These are phyloP conservation scores for Trichophyton simii DNA, from an alignment of 2,329 filamentous ascomycete species.

Conservation along the genomic window DNA sequence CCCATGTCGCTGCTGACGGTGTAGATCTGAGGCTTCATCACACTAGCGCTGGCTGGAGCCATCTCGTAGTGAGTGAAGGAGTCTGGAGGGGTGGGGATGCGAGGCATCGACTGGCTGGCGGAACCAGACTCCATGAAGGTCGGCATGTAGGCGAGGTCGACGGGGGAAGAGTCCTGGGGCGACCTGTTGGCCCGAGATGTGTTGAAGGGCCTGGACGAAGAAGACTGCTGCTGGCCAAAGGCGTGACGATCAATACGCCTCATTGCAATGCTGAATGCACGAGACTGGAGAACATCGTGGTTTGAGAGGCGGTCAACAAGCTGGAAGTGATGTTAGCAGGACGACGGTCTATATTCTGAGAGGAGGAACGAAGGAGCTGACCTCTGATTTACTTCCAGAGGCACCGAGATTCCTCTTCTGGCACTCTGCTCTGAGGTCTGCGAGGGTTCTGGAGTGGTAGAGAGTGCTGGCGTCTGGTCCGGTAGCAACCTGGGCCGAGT, in stretches of 20 bases:
- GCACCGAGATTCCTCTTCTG: conserved; percentile 37
- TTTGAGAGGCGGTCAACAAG: conserved; percentile 42
- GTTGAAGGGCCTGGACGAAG: conserved; percentile 45
- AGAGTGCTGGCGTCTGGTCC: conserved; percentile 40
- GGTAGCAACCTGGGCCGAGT: conserved; percentile 41
- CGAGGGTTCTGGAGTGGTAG: conserved; percentile 40
- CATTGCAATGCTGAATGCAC: conserved; percentile 44
- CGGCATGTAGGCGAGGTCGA: conserved; percentile 52
- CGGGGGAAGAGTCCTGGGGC: conserved; percentile 46
- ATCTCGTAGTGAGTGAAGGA: conserved; percentile 20
- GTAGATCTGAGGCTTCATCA: conserved; percentile 46
- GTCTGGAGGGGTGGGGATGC: conserved; percentile 41
- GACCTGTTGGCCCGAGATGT: conserved; percentile 46
- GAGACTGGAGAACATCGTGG: conserved; percentile 41
- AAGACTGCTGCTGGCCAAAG: conserved; percentile 17
- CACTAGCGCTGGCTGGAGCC: conserved; percentile 8
- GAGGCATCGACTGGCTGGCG: conserved; percentile 24
- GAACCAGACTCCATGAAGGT: conserved; percentile 31
- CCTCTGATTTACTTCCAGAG: conserved; percentile 39
- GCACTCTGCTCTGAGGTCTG: conserved; percentile 41
- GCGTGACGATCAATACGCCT: conserved; percentile 35
- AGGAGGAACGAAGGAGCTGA: conserved; percentile 19
- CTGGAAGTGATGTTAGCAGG: conserved; percentile 18
- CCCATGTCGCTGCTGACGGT: conserved; percentile 36
- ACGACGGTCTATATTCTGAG: not conserved